Base-by-base conservation (phyloP, 345 rosid genomes). In the Iberis pinnata region DNA sequence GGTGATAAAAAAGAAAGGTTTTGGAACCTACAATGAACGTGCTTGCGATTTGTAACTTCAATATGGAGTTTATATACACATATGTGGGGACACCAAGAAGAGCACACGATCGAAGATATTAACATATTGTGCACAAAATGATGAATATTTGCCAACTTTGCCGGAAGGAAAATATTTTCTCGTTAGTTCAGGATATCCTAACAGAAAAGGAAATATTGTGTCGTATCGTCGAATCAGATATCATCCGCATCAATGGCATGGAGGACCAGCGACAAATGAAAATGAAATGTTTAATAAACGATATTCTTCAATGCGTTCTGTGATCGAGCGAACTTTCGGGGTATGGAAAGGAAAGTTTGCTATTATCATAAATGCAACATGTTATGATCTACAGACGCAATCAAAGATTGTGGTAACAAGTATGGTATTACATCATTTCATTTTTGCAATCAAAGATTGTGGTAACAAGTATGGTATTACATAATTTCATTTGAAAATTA, bases 21-120 rank as follows among this genome's bases (percentile, higher is more conserved):
- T 39, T 53, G 2, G 18, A 25, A 53, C 8, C 18, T 35, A 35
- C 18, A 2, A 51, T 51, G 31, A 20, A 51, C 2, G 56, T 51
- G 43, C 31, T 51, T 36, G 43, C 9, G 8, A 50, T 50, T 18
- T 50, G 42, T 19, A 18, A 33, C 42, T 50, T 50, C 43, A 51
- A 19, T 4, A 51, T 19, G 36, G 22, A 38, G 19, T 38, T 53
- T 10, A 53, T 53, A 53, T 38, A 35, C 8, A 51, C 32, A 19
- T 51, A 18, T 35, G 31, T 50, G 27, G 26, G 49, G 40, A 33
- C 56, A 37, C 45, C 22, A 12, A 5, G 32, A 52, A 52, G 32
- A 26, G 43, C 32, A 9, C 43, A 53, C 1, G 36, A 38, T 25
- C 14, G 46, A 7, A 53, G 24, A 7, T 25, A 40, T 39, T 39